A percentile compares a stretch with the other conserved stretches of the same genome.
These are phyloP conservation scores for Straminergon stramineum DNA, from an alignment of 225 moss, liverwort and hornwort species.

Conservation along the genomic window DNA sequence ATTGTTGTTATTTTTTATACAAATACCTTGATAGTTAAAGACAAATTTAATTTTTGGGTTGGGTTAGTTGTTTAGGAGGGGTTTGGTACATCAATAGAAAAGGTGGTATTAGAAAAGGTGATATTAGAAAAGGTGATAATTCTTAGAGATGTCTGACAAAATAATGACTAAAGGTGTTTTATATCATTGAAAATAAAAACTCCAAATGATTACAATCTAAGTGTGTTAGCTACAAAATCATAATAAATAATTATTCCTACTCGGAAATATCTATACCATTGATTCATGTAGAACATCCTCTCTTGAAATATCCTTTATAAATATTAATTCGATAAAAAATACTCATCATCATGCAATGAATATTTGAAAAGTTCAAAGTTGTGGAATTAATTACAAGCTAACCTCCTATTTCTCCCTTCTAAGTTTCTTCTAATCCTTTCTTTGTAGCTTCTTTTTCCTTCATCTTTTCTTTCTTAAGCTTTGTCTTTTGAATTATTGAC, in stretches of 20 bases:
- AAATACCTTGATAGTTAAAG: too few relatives aligned
- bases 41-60: background rate
- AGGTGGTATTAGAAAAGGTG: too few relatives aligned
- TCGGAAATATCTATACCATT: background rate
- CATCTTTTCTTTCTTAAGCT: too few relatives aligned
- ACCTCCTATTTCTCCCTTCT: too few relatives aligned
- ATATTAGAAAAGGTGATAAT: background rate
- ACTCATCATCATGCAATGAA: fast-evolving
- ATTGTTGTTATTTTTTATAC: fast-evolving
- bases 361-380: background rate
- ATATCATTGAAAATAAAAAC: background rate
- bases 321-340: background rate
- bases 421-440: too few relatives aligned
- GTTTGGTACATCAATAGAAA: background rate
- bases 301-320: background rate
- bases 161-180: fast-evolving
- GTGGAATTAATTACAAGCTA: too few relatives aligned
- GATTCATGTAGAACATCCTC: fast-evolving
- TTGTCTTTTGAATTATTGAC: too few relatives aligned
- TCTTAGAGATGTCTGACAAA: background rate
- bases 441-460: too few relatives aligned
- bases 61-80: background rate
- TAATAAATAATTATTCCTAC: background rate
- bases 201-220: too few relatives aligned
- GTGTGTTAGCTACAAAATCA: background rate